These are phyloP conservation scores for Hibiscus tridactylites DNA, from an alignment of 345 rosid species.

Conservation along the genomic window DNA sequence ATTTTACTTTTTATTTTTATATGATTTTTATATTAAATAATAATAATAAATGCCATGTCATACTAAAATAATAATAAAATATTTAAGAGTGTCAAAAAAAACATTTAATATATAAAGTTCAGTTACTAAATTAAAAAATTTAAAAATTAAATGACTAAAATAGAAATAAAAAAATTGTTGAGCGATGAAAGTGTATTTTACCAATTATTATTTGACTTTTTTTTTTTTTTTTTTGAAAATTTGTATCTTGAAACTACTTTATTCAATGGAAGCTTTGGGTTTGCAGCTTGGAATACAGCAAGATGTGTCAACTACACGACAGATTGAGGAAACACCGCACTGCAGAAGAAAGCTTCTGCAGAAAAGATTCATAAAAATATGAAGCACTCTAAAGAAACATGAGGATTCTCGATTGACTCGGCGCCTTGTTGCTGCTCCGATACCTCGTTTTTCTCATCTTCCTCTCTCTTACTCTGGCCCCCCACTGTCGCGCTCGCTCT, in stretches of 20 bases:
- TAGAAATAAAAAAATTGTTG: no score
- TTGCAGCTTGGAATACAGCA: background rate
- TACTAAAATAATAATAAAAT: no score
- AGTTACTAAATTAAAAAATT: no score
- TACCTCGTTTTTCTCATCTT: constrained; percentile 17
- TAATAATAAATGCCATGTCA: no score
- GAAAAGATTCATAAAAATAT: constrained; percentile 44
- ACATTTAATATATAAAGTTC: no score
- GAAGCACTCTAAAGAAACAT: constrained; percentile 72
- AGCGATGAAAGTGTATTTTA: no score
- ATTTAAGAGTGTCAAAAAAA: no score
- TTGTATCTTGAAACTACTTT: background rate
- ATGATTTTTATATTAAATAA: no score
- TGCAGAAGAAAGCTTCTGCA: no score
- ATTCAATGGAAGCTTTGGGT: background rate
- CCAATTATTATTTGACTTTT: background rate
- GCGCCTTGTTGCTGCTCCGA: constrained; percentile 15
- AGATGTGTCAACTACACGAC: background rate
- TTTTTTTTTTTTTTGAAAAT: background rate
- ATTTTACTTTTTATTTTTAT: no score
- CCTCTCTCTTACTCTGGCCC: constrained; percentile 10
- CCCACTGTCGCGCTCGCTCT: background rate
- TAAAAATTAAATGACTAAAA: no score
- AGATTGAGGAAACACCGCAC: background rate
- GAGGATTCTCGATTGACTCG: constrained; percentile 52